Conservation (phyloP, 1,139 yeast species). For the Diutina siamensis region DNA sequence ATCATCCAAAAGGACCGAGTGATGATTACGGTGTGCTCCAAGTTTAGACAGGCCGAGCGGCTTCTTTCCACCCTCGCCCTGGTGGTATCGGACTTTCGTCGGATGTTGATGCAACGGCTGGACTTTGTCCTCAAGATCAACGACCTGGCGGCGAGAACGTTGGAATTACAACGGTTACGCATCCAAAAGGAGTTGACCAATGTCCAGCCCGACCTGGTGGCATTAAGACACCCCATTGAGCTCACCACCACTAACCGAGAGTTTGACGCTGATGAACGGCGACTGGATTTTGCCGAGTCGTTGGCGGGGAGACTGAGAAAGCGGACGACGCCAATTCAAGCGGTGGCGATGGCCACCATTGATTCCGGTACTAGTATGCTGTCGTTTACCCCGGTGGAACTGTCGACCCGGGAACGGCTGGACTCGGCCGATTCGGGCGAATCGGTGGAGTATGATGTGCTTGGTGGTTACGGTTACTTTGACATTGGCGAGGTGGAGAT, state of each 20-base stretch:
- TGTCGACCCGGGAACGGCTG: background rate
- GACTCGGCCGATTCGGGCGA: background rate
- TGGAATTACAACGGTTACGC: conserved; percentile 25
- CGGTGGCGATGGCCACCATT: background rate
- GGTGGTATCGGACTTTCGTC: conserved; percentile 44
- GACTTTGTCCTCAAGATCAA: conserved; percentile 22
- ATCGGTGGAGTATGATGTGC: conserved; percentile 21
- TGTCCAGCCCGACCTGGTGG: conserved; percentile 18
- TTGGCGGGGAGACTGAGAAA: conserved; percentile 6
- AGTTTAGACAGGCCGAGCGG: conserved; percentile 63
- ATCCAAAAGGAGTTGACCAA: conserved; percentile 26
- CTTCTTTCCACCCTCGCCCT: conserved; percentile 51
- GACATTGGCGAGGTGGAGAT: conserved; percentile 49
- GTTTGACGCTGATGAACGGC: conserved; percentile 2
- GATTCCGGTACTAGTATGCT: background rate
- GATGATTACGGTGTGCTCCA: conserved; percentile 56
- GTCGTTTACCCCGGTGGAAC: background rate
- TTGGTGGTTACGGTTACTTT: conserved; percentile 70
- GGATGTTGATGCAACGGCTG: conserved; percentile 30
- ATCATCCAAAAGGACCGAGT: conserved; percentile 53
- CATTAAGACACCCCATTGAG: conserved; percentile 28
- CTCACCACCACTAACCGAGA: conserved; percentile 14
- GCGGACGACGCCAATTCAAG: too few species aligned
- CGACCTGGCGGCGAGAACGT: conserved; percentile 24
- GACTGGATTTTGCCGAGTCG: background rate